phyloP scores from a whole-genome alignment of 164 flowering plant species.

The Taxillus chinensis region DNA sequence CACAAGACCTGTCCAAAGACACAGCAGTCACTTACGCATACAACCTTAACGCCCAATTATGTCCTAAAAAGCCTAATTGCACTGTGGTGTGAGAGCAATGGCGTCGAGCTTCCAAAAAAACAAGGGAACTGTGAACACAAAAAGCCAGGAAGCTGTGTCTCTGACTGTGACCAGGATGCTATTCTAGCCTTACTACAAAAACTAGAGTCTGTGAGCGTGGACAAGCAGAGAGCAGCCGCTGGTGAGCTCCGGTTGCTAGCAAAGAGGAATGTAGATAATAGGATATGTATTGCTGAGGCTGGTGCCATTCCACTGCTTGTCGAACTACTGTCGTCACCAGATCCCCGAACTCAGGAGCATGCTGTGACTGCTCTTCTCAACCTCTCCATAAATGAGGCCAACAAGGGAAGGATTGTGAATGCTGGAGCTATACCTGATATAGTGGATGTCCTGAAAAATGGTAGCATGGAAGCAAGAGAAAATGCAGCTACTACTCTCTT shows the following conservation, averaged over 20 bases:
- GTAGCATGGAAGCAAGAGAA: constrained; percentile 87
- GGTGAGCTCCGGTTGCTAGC: constrained; percentile 82
- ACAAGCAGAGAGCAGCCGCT: constrained; percentile 77
- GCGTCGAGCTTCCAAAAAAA: constrained; percentile 59
- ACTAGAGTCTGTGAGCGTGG: constrained; percentile 43
- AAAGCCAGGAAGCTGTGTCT: constrained; percentile 28
- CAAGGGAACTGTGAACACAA: constrained; percentile 34
- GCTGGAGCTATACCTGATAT: constrained; percentile 84
- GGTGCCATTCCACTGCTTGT: constrained; percentile 86
- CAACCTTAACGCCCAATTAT: constrained; percentile 71
- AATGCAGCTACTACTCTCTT: constrained; percentile 97
- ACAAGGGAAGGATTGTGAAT: constrained; percentile 72
- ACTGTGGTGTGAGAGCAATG: constrained; percentile 81
- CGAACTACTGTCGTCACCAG: constrained; percentile 55
- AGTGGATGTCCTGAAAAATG: constrained; percentile 70
- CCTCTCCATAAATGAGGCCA: constrained; percentile 76
- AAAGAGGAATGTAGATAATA: constrained; percentile 75
- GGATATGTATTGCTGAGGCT: constrained; percentile 70
- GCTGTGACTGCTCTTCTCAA: constrained; percentile 97
- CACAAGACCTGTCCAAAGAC: constrained; percentile 85
- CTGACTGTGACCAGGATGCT: constrained; percentile 54
- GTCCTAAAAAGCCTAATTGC: constrained; percentile 70
- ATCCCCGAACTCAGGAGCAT: constrained; percentile 76
- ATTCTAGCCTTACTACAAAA: constrained; percentile 35
- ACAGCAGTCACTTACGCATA: constrained; percentile 59